Base-by-base conservation (phyloP, 164 flowering plant species). In the Litsea cubeba region DNA sequence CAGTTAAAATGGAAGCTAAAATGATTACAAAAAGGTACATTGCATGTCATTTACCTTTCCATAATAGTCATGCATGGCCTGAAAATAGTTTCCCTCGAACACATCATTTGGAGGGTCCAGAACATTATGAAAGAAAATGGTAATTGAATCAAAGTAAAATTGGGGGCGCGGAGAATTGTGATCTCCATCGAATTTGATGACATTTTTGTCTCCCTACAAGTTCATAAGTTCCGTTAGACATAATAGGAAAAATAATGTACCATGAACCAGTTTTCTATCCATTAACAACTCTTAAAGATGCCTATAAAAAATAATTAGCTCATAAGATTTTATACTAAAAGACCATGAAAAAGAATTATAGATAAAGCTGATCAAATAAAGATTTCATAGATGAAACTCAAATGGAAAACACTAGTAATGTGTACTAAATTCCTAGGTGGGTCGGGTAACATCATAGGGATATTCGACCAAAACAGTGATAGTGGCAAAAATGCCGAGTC, bases 101-200 rank as follows among this genome's bases (percentile, higher is more conserved):
- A 85, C 91, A 76, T 89, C 92, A 76, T 86, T 87, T 30, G 98
- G 98, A 70, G 98, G 98, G 65, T 89, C 92, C 80, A 94, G 79
- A 65, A 94, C 92, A 83, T 94, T 94, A 74, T 90, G 91, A 84
- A 94, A 94, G 77, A 94, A 94, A 10, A 94, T 94, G 72, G 88
- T 91, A 76, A 94, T 87, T 15, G 98, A 94, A 82, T 94, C 97
- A 71, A 89, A 92, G 82, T 94, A 94, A 70, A 94, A 94, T 30
- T 92, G 97, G 11, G 98, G 98, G 23, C 98, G 96, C 25, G 95
- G 95, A 72, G 98, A 94, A 74, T 92, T 92, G 88, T 92, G 97
- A 76, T 92, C 97, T 71, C 99, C 99, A 62, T 93, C 98, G 82
- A 95, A 95, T 81, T 92, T 93, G 82, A 95, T 93, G 67, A 95